Evolutionary conservation across 2,329 filamentous ascomycete genomes (phyloP).

Genomic region (Drechslerella stenobrocha): DNA sequence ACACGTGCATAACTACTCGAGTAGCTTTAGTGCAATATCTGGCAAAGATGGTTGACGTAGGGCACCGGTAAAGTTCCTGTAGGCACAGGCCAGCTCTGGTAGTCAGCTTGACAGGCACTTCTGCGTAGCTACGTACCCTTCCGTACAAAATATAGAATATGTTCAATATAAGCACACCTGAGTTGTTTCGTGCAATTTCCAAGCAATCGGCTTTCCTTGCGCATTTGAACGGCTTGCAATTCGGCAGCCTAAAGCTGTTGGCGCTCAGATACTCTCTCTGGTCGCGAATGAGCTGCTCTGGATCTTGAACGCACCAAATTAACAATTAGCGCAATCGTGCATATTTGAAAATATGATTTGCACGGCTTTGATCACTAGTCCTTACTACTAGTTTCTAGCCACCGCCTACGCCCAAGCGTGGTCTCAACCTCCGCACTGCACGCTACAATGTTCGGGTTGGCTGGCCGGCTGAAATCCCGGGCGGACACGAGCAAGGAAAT

Average conservation of each 20-base stretch:
- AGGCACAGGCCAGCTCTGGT: not conserved
- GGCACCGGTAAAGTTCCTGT: conserved; percentile 12
- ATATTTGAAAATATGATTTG: too few species aligned
- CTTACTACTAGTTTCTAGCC: conserved; percentile 22
- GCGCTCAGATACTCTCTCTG: conserved; percentile 26
- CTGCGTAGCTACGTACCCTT: too few species aligned
- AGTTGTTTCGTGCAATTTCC: not conserved
- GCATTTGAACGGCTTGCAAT: conserved; percentile 23
- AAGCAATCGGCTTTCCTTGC: conserved; percentile 14
- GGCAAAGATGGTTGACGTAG: conserved; percentile 33
- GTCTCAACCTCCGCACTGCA: conserved; percentile 30
- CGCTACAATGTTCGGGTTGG: not conserved
- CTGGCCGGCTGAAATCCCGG: conserved; percentile 10
- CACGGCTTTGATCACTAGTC: too few species aligned
- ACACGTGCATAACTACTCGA: not conserved
- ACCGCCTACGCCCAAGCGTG: conserved; percentile 12
- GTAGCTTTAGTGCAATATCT: conserved; percentile 12
- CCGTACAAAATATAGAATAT: too few species aligned
- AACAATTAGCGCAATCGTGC: too few species aligned
- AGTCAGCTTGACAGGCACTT: conserved; percentile 5
- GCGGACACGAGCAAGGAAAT: conserved; percentile 10
- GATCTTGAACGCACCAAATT: too few species aligned
- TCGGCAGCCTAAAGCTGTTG: conserved; percentile 13
- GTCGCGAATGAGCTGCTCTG: conserved; percentile 6
- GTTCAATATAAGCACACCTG: too few species aligned